These are phyloP conservation scores for Apostasia shenzhenica DNA, from an alignment of 106 monocot genomes.

Conservation along the genomic window DNA sequence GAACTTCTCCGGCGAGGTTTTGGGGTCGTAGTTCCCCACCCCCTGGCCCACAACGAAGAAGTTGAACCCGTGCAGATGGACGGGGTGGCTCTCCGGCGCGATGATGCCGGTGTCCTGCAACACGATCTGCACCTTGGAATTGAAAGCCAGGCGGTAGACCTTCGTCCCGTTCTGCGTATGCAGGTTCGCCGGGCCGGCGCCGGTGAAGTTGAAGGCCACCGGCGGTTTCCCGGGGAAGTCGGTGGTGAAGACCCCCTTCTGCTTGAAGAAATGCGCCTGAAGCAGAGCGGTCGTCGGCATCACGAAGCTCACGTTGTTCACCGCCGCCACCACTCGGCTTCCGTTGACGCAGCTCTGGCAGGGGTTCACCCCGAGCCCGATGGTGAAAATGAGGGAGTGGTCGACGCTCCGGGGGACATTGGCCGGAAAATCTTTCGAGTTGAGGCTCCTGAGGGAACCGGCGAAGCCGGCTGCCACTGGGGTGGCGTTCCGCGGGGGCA, in stretches of 20 bases:
- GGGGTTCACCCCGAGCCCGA: constrained; percentile 50
- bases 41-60: constrained; percentile 74
- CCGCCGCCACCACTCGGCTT: constrained; percentile 28
- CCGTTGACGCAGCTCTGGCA: constrained; percentile 32
- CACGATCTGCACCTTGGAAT: constrained; percentile 63
- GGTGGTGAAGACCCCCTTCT: constrained; percentile 27
- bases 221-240: constrained; percentile 44
- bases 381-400: constrained; percentile 45
- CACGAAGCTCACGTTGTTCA: constrained; percentile 59
- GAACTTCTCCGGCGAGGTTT: constrained; percentile 30
- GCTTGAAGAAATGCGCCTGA: constrained; percentile 51
- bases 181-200: constrained; percentile 18
- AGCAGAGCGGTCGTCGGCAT: constrained; percentile 52
- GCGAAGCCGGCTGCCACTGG: constrained; percentile 22
- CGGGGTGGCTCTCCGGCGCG: constrained; percentile 61
- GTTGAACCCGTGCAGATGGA: constrained; percentile 77
- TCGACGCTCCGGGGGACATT: constrained; percentile 31
- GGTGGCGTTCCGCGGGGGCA: constrained; percentile 33
- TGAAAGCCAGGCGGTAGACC: constrained; percentile 43
- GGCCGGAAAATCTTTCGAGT: constrained; percentile 29
- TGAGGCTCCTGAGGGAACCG: constrained; percentile 40
- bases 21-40: constrained; percentile 46
- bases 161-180: constrained; percentile 31
- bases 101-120: constrained; percentile 60
- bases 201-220: constrained; percentile 23